These are phyloP conservation scores for Asclepias syriaca DNA, from an alignment of 257 asterid genomes.

Conservation along the genomic window DNA sequence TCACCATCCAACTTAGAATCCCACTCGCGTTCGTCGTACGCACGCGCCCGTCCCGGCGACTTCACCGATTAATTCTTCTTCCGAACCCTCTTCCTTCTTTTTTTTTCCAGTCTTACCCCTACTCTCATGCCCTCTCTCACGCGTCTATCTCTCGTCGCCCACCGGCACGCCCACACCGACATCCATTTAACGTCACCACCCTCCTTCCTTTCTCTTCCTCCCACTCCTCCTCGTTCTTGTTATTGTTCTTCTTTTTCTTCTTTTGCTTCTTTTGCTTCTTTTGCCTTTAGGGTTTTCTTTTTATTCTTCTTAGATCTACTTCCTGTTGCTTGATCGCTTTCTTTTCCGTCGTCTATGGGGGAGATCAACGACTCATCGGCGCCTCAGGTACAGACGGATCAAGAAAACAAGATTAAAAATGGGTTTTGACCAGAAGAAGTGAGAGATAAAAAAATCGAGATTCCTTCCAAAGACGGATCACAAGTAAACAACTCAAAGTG, in stretches of 20 bases:
- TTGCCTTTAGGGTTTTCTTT: not conserved
- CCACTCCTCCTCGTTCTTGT: not conserved
- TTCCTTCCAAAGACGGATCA: too few relatives aligned
- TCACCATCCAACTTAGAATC: constrained; percentile 16
- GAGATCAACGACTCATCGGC: constrained; percentile 43
- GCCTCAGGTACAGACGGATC: constrained; percentile 17
- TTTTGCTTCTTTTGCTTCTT: not conserved
- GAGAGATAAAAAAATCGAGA: too few relatives aligned
- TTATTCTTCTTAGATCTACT: not conserved
- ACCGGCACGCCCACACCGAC: constrained; percentile 26
- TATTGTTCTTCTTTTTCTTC: too few relatives aligned
- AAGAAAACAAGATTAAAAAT: too few relatives aligned
- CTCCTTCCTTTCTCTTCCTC: not conserved
- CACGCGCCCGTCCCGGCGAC: constrained; percentile 39
- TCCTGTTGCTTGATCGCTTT: not conserved
- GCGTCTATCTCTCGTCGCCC: constrained; percentile 28
- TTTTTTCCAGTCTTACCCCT: constrained; percentile 19
- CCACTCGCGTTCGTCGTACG: constrained; percentile 17
- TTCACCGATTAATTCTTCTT: constrained; percentile 16
- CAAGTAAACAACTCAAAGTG: too few relatives aligned
- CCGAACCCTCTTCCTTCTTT: too few relatives aligned
- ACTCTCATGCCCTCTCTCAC: constrained; percentile 21
- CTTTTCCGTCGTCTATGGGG: constrained; percentile 30
- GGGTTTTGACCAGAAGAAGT: too few relatives aligned
- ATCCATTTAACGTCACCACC: not conserved